Evolutionary conservation across 2,329 filamentous ascomycete genomes (phyloP), one percentile per base, ranked within the genome.

Genomic region (Fusarium circinatum): DNA sequence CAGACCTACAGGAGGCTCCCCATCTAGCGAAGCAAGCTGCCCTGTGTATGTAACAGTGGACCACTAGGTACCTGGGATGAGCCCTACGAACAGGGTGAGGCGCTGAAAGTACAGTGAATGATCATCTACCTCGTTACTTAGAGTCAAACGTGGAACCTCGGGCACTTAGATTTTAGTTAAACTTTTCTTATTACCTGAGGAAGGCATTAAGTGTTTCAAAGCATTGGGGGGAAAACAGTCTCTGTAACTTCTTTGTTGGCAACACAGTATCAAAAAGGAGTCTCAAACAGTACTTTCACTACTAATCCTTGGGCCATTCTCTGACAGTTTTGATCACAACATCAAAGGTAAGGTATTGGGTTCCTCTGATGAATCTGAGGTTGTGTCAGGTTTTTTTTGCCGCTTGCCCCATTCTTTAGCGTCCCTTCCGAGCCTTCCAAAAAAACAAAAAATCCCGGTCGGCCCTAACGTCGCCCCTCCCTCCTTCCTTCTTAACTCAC

Each of bases 401-500:
- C 64, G 67, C 71, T 49, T 67, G 76, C 76, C 76, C 76, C 76
- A 69, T 78, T 73, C 62, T 70, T 73, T 70, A 70, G 62, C 59
- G 49, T 52, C 65, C 60, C 32, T 24, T 58, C 18, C 12, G 30
- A 30, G 41, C 32, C 42, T 51, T 68, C 68, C 64, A 71, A 66
- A 73, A 73, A 73, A 69, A 68, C 65, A 71, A 71, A 76, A 73
- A 72, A 59, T 15, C 48, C 73, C 65, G 74, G 70, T 70, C 67
- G 76, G 76, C 76, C 76, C 76, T 78, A 78, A 78, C 72, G 62
- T 74, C 71, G 69, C 71, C 77, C 70, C 76, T 73, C 70, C 68
- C 68, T 68, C 59, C 67, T 60, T 74, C 68, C 58, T 67, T 73
- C 62, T 73, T 73, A 78, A 68, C 73, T 70, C 63, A 67, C 70